Percentiles rank a stretch among this genome's conserved stretches.
phyloP scores from a whole-genome alignment of 108 stramenopile genomes.

The Poteriospumella lacustris region DNA sequence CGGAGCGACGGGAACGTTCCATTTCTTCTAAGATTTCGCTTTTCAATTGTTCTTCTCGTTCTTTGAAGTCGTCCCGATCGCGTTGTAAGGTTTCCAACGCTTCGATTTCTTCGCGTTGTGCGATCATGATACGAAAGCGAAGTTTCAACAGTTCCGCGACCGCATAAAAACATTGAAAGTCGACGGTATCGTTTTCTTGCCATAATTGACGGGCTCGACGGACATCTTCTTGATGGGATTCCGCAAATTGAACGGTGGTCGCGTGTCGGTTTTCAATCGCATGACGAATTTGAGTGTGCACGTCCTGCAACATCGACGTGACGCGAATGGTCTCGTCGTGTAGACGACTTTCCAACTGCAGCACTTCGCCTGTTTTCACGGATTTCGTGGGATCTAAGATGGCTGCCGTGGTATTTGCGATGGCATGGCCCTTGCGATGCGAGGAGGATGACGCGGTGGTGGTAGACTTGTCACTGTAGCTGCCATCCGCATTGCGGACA shows the following conservation, averaged over 20 bases:
- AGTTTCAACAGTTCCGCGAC: background rate
- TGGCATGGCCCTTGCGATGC: too few relatives aligned
- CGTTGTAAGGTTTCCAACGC: background rate
- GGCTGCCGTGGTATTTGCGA: too few relatives aligned
- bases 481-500: too few relatives aligned
- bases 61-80: background rate
- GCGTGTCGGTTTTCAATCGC: background rate
- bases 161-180: background rate
- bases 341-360: background rate
- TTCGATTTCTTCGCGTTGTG: slow-evolving; percentile 11
- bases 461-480: too few relatives aligned
- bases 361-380: background rate
- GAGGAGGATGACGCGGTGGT: too few relatives aligned
- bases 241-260: background rate
- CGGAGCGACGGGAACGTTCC: background rate
- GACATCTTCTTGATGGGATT: background rate
- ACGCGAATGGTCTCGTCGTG: background rate
- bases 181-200: background rate
- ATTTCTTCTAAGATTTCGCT: background rate
- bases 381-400: too few relatives aligned
- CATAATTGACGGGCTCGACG: background rate
- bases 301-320: background rate
- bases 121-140: background rate
- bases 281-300: background rate
- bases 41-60: background rate